phyloP scores from a whole-genome alignment of 306 rosid genomes.

The Calophaca sinica region DNA sequence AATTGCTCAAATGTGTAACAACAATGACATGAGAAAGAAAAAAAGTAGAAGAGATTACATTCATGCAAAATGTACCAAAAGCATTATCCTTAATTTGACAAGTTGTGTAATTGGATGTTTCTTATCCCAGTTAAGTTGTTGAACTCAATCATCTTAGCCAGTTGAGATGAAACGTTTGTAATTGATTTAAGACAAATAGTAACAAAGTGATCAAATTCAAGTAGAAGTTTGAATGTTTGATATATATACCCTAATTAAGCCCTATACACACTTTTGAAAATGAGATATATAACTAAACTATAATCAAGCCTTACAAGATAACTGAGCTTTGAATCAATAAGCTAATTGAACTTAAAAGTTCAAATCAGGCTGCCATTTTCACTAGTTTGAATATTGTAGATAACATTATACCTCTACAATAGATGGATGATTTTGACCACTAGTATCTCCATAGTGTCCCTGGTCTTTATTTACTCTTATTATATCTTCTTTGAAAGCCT shows the following conservation, averaged over 20 bases:
- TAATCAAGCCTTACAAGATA: background rate
- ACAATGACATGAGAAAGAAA: background rate
- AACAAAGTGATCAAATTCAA: background rate
- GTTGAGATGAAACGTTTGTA: too few relatives aligned
- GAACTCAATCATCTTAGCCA: too few relatives aligned
- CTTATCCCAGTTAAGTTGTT: background rate
- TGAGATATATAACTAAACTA: background rate
- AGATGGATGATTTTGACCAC: conserved; percentile 54
- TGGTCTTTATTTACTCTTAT: conserved; percentile 35
- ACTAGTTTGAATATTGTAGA: background rate
- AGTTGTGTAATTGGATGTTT: background rate
- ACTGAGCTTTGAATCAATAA: background rate
- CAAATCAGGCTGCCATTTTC: background rate
- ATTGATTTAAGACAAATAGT: too few relatives aligned
- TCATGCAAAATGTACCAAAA: background rate
- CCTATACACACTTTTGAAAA: conserved; percentile 10
- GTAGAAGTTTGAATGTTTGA: background rate
- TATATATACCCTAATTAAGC: background rate
- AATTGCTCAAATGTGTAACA: background rate
- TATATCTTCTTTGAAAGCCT: conserved; percentile 51
- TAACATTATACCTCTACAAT: conserved; percentile 55
- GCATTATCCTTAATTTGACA: background rate
- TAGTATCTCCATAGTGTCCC: conserved; percentile 20
- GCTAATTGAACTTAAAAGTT: background rate
- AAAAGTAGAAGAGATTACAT: background rate